Base-by-base conservation (phyloP, 2,329 filamentous ascomycete species). In the Aspergillus fischeri region DNA sequence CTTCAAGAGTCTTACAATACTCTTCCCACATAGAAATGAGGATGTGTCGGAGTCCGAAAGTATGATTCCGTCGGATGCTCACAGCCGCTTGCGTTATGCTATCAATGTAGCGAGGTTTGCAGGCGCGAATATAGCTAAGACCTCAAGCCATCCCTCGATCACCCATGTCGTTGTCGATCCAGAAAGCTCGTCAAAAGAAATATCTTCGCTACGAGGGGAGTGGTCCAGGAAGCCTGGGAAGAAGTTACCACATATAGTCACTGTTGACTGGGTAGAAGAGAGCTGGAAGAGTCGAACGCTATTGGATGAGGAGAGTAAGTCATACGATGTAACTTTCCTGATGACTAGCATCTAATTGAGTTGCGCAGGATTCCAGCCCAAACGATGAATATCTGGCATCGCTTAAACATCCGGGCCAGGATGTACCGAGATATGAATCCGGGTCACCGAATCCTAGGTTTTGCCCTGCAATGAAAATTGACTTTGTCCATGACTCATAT, bases 251-350 rank as follows among this genome's bases (percentile, higher is more conserved):
- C 80, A 90, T 61, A 74, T 93, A 6, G 88, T 97, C 2, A 82
- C 77, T 0, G 71, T 80, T 9, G 78, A 79, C 14, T 99, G 94
- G 94, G 75, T 97, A 0, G 81, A 87, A 52, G 86, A 89, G 53
- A 90, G 90, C 66, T 96, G 92, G 91, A 80, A 79, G 57, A 90
- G 93, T 70, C 81, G 80, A 61, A 96, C 91, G 0, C 68, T 89
- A 59, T 71, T 97, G 49, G 91, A 96, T 63, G 93, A 97, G 75
- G 90, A 93, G 66, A 74, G 77, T 77, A 66, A 61, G 72, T 65
- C 38, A 41, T 42, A 44, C 10, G 11, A 24, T 20, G n/a, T 50
- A 29, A 24, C 38, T 17, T 47, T 7, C n/a, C 10, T 44, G 14
- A 17, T 11, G 7, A 8, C 21, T 20, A 11, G 11, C 10, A 27